phyloP scores from a whole-genome alignment of 345 rosid species.

The Hypericum perforatum region DNA sequence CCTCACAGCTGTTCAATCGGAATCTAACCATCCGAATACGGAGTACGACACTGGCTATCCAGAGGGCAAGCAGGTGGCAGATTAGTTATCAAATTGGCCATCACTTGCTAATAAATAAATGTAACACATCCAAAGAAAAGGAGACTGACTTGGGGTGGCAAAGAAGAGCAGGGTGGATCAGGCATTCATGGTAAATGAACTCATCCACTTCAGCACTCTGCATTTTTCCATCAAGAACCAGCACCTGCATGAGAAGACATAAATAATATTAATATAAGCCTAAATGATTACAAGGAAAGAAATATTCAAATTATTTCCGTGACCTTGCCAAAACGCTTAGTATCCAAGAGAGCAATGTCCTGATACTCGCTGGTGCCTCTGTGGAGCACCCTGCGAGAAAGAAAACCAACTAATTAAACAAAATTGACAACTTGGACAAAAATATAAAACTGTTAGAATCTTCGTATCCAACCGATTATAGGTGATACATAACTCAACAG shows the following conservation, averaged over 20 bases:
- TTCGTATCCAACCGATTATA: too few relatives aligned
- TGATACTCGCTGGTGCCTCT: slow-evolving; percentile 70
- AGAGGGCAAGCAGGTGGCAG: too few relatives aligned
- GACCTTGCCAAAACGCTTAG: slow-evolving; percentile 87
- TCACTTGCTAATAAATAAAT: too few relatives aligned
- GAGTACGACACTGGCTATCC: too few relatives aligned
- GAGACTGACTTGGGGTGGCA: slow-evolving; percentile 34
- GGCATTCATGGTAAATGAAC: slow-evolving; percentile 61
- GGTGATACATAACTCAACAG: background rate
- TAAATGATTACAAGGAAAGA: too few relatives aligned
- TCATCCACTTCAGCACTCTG: slow-evolving; percentile 71
- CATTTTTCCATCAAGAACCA: slow-evolving; percentile 62
- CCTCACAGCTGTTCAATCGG: too few relatives aligned
- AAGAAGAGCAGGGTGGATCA: slow-evolving; percentile 54
- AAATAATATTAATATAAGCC: too few relatives aligned
- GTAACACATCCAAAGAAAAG: background rate
- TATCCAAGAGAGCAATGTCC: slow-evolving; percentile 78
- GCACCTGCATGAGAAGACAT: slow-evolving; percentile 39
- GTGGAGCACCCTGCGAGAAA: slow-evolving; percentile 57
- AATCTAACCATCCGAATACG: too few relatives aligned
- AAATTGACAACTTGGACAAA: too few relatives aligned
- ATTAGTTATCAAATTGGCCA: background rate
- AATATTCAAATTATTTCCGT: too few relatives aligned
- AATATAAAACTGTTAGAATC: background rate
- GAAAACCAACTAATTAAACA: too few relatives aligned